Conservation (phyloP, 2,329 filamentous ascomycete genomes). For the Pseudogymnoascus sp. region DNA sequence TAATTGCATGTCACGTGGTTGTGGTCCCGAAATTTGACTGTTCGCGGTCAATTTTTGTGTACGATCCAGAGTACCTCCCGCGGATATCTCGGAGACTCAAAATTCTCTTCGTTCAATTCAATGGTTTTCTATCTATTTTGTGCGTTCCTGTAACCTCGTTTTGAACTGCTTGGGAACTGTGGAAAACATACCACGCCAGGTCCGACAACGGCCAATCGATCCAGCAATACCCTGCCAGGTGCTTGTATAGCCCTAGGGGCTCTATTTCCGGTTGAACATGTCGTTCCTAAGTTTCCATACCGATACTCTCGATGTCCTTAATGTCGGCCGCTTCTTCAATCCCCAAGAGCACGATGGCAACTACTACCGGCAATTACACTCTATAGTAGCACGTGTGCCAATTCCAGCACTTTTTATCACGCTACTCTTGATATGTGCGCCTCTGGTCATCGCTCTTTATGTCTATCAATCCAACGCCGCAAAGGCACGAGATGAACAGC, state of each 20-base stretch:
- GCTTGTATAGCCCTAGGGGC: not conserved
- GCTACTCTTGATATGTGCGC: slow-evolving; percentile 28
- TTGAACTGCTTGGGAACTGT: not conserved
- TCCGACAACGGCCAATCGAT: not conserved
- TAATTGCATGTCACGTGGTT: not conserved
- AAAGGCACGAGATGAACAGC: slow-evolving; percentile 30
- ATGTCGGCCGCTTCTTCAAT: not conserved
- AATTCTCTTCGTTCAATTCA: not conserved
- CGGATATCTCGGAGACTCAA: not conserved
- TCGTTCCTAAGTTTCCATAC: not conserved
- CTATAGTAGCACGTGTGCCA: slow-evolving; percentile 26
- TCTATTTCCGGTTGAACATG: not conserved
- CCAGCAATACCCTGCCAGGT: not conserved
- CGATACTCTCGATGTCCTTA: not conserved
- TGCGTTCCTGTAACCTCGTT: not conserved
- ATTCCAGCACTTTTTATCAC: slow-evolving; percentile 28
- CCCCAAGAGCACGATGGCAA: slow-evolving; percentile 24
- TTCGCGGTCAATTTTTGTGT: not conserved
- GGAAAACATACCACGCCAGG: not conserved
- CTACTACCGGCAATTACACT: slow-evolving; percentile 26
- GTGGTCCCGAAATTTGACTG: not conserved
- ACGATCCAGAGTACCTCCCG: not conserved
- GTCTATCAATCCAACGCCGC: slow-evolving; percentile 30
- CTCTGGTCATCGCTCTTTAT: slow-evolving; percentile 28
- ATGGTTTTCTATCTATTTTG: not conserved